A percentile compares a stretch with the other conserved stretches of the same genome.
phyloP scores from a whole-genome alignment of 2,329 filamentous ascomycete species.

The Botryosphaeria dothidea region DNA sequence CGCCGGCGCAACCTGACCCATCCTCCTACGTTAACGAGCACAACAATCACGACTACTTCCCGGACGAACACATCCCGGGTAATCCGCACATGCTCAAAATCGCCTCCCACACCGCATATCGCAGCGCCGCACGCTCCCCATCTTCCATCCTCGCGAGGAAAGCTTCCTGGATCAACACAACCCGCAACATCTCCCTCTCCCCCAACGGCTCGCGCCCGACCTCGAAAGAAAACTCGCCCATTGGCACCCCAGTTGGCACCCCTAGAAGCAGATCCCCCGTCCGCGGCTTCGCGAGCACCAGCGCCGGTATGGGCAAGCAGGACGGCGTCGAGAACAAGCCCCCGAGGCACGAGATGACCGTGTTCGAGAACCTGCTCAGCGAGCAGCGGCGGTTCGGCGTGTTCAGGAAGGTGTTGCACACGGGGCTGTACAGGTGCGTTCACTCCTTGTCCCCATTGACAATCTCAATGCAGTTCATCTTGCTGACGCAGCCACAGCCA shows the following conservation, averaged over 20 bases:
- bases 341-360: conserved; percentile 55
- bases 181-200: conserved; percentile 2
- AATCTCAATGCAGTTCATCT: too few species aligned
- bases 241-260: background rate
- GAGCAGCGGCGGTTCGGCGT: conserved; percentile 57
- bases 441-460: conserved; percentile 26
- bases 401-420: conserved; percentile 64
- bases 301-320: conserved; percentile 28
- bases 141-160: conserved; percentile 13
- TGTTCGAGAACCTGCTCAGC: conserved; percentile 59
- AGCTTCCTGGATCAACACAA: conserved; percentile 4
- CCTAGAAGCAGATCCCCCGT: background rate
- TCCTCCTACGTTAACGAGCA: too few species aligned
- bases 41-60: background rate
- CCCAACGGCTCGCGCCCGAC: background rate
- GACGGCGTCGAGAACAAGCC: conserved; percentile 24
- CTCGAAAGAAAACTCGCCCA: background rate
- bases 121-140: conserved; percentile 21
- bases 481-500: conserved; percentile 40
- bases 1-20: background rate
- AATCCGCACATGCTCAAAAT: conserved; percentile 29
- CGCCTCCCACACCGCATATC: conserved; percentile 25
- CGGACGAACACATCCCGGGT: background rate
- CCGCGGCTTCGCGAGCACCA: background rate
- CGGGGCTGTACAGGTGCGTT: conserved; percentile 53